phyloP scores from a whole-genome alignment of 371 early-diverging fungal species.

The Mucor plumbeus region DNA sequence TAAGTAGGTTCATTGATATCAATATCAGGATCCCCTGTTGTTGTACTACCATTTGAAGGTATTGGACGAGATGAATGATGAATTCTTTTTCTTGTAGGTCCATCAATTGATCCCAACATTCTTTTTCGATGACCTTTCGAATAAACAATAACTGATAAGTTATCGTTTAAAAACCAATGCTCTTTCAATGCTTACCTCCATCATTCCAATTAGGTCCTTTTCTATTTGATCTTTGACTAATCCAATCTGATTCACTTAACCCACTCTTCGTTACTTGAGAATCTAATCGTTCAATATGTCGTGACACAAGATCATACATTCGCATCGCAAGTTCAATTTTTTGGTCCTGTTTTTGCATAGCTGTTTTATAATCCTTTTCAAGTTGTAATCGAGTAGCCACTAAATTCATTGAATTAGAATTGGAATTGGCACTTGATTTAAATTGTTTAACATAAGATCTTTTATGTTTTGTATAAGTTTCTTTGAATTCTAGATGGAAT shows the following conservation, averaged over 20 bases:
- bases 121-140: not conserved
- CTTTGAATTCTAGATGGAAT: slow-evolving; percentile 16
- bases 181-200: not conserved
- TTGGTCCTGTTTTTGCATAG: slow-evolving; percentile 44
- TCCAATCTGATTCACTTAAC: slow-evolving; percentile 33
- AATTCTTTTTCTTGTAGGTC: slow-evolving; percentile 17
- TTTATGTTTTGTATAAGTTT: slow-evolving; percentile 32
- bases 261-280: slow-evolving; percentile 37
- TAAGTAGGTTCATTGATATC: slow-evolving; percentile 93
- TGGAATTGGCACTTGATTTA: slow-evolving; percentile 5
- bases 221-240: slow-evolving; percentile 15
- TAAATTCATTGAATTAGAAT: slow-evolving; percentile 7
- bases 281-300: slow-evolving; percentile 43
- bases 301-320: slow-evolving; percentile 45
- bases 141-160: not conserved
- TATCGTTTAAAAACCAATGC: not conserved
- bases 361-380: slow-evolving; percentile 38
- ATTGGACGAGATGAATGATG: slow-evolving; percentile 36
- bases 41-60: slow-evolving; percentile 8
- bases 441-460: slow-evolving; percentile 26
- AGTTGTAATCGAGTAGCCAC: slow-evolving; percentile 23
- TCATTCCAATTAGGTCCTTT: slow-evolving; percentile 5
- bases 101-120: slow-evolving; percentile 6
- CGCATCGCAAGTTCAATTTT: slow-evolving; percentile 42
- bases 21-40: slow-evolving; percentile 64